Percentiles rank a stretch among this genome's conserved stretches.
Conservation (phyloP, 73 alveolate genomes). For the Stentor coeruleus region DNA sequence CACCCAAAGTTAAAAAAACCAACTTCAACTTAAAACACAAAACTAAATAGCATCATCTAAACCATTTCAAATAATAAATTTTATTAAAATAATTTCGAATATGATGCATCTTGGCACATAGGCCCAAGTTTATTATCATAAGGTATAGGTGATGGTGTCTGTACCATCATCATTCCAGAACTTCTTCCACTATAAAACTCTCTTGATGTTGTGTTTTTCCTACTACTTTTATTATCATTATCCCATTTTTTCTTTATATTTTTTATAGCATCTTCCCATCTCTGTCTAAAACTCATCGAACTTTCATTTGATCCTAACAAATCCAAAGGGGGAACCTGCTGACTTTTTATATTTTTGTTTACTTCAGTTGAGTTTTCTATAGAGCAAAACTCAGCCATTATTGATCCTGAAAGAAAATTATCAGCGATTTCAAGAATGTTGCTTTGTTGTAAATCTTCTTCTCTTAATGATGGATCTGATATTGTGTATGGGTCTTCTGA, state of each 20-base stretch:
- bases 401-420: background rate
- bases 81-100: background rate
- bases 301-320: background rate
- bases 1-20: too few relatives aligned
- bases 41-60: too few relatives aligned
- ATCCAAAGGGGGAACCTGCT: background rate
- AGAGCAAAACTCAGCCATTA: background rate
- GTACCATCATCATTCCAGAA: background rate
- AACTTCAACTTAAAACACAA: too few relatives aligned
- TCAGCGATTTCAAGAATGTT: background rate
- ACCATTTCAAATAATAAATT: too few relatives aligned
- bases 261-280: background rate
- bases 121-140: background rate
- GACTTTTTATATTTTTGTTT: background rate
- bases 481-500: too few relatives aligned
- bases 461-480: too few relatives aligned
- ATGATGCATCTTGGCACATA: constrained; percentile 7
- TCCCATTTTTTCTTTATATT: background rate
- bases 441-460: too few relatives aligned
- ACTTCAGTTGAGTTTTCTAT: background rate
- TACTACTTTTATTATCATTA: background rate
- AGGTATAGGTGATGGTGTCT: background rate
- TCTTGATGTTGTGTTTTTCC: background rate
- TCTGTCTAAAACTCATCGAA: background rate
- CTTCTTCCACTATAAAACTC: background rate